Base-by-base conservation (phyloP, 2,329 filamentous ascomycete genomes). In the Mycosphaerella sp. region DNA sequence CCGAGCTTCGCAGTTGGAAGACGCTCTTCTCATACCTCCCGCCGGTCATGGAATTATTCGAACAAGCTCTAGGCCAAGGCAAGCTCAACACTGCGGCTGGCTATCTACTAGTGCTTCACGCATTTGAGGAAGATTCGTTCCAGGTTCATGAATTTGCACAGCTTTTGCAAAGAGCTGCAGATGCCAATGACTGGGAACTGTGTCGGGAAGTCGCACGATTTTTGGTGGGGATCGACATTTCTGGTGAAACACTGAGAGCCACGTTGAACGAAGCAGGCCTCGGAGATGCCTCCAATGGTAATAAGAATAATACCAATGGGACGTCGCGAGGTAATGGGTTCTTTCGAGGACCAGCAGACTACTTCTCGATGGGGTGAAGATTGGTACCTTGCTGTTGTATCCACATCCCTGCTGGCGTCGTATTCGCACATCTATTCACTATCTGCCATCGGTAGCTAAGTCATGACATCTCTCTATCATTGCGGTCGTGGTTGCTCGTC, bases 181-280 rank as follows among this genome's bases (percentile, higher is more conserved):
- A 82, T 28, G 89, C 90, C 67, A 82, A 84, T 43, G 91, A 97
- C 64, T 98, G 90, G 89, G 90, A 97, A 61, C 73, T 98, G 25
- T 97, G 93, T 71, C 93, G 89, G 62, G 93, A 98, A 68, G 77
- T 98, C 25, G 90, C 93, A 9, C 78, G 91, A n/a, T 98, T 98
- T 70, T 73, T 98, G 50, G 89, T 94, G 41, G 91, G 91, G 4
- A 82, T 98, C 62, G 93, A 98, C 65, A 84, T 88, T 59, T 86
- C 83, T 12, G 93, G 93, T 0, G 82, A 85, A 59, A 91, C 87
- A 40, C 75, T 98, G 43, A 76, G 80, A 48, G 80, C 85, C 61
- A 86, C 86, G 2, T 76, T 94, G 68, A 79, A 42, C 9, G 63
- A 62, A 41, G 64, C 66, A 32, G 60, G 59, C 2, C 52, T 65